Evolutionary conservation across 352 stramenopile species (phyloP), one percentile per base, ranked within the genome.

Genomic region (Globisporangium nodosum): DNA sequence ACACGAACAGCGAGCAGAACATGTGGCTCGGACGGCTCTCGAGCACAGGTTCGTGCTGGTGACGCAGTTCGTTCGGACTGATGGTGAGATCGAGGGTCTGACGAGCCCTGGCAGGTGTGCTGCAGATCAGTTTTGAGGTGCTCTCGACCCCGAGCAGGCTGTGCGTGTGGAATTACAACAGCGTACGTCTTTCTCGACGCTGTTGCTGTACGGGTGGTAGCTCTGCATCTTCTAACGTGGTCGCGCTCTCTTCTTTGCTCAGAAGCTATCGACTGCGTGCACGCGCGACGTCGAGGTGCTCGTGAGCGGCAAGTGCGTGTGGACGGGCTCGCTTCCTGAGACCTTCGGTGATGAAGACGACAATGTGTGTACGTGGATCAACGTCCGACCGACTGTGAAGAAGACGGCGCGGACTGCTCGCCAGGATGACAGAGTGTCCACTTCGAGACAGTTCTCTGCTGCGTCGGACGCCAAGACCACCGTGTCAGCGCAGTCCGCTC

Each of bases 81-180:
- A 33, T 5, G 37, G 20, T 35, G 16, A 13, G 46, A 27, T 40
- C 16, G 15, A 20, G 9, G 21, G 27, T 21, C 35, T 42, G 16
- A 56, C 48, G 3, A 37, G 12, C 33, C 37, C n/a, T 40, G 33
- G 12, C 21, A 85, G 74, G 70, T 31, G 67, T 80, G 15, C 58
- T 93, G 2, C 62, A 90, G 42, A 68, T 93, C 31, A 66, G 52
- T 18, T 88, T 93, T 49, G 51, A 77, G 39, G 66, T 90, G 0
- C 31, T 37, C 0, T 66, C 58, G 8, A 8, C 51, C 0, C 79
- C 80, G 1, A 88, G 65, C 47, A 91, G 90, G 33, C 63, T 93
- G 4, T 90, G 84, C 33, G 56, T 93, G 1, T 93, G 84, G 84
- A 93, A 91, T 65, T 89, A 82, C 67, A 93, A 90, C 57, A 84